A percentile compares a stretch with the other conserved stretches of the same genome.
Evolutionary conservation across 331 rosid species (phyloP).

Genomic region (Cucumis variabilis): DNA sequence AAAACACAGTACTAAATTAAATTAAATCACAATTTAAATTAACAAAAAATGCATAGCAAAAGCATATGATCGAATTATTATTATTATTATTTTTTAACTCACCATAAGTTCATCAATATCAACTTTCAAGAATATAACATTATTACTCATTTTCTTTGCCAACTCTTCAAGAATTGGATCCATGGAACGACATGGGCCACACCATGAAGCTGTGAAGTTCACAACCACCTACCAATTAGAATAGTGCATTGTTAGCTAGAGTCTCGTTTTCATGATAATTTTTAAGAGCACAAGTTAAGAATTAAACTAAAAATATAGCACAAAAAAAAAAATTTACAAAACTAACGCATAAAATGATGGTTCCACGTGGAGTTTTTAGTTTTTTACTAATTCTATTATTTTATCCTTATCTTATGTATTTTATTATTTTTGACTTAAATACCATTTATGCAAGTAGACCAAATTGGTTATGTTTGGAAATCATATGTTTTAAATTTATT

Average conservation of each 20-base stretch:
- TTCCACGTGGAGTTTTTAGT: no score
- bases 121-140: slow-evolving; percentile 71
- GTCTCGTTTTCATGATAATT: neutral
- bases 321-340: no score
- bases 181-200: slow-evolving; percentile 84
- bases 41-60: neutral
- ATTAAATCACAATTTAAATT: neutral
- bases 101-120: slow-evolving; percentile 85
- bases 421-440: no score
- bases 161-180: slow-evolving; percentile 68
- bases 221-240: slow-evolving; percentile 52
- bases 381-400: no score
- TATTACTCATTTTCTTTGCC: slow-evolving; percentile 48
- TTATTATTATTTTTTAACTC: neutral
- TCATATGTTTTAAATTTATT: no score
- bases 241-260: neutral
- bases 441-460: no score
- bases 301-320: no score
- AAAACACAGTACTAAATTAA: neutral
- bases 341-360: no score
- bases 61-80: neutral
- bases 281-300: no score
- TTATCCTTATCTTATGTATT: no score
- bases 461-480: no score
- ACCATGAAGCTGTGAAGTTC: slow-evolving; percentile 91